Conservation (phyloP, 441 rosid genomes). For the Pelargonium australe region DNA sequence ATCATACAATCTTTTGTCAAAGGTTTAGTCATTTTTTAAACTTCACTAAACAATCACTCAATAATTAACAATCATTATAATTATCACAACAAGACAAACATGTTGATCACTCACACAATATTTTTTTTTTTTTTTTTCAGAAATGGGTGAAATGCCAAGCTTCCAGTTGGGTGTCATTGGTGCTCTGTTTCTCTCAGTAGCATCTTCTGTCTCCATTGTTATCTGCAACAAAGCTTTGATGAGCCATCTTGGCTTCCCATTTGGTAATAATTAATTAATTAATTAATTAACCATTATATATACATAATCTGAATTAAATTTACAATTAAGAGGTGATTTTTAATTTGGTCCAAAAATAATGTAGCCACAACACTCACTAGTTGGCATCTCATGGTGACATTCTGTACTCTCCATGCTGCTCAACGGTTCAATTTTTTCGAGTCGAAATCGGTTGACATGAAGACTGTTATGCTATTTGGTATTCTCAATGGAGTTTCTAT, state of each 20-base stretch:
- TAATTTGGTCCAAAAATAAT: not conserved
- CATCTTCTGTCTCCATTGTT: slow-evolving; percentile 94
- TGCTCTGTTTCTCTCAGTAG: slow-evolving; percentile 89
- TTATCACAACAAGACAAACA: not conserved
- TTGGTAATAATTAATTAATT: slow-evolving; percentile 53
- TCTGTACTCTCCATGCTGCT: slow-evolving; percentile 79
- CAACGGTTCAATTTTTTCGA: slow-evolving; percentile 75
- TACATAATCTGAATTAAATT: not conserved
- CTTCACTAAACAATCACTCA: not conserved
- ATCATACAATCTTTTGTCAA: not conserved
- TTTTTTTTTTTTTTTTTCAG: not conserved
- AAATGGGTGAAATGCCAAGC: slow-evolving; percentile 86
- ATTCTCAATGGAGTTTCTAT: slow-evolving; percentile 92
- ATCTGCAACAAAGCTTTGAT: slow-evolving; percentile 98
- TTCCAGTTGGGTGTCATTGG: slow-evolving; percentile 84
- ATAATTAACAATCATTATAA: not conserved
- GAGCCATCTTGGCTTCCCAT: slow-evolving; percentile 98
- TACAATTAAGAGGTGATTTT: not conserved
- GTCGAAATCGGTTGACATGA: slow-evolving; percentile 69
- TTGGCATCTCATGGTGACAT: slow-evolving; percentile 95
- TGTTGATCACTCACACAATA: not conserved
- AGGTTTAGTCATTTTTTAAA: not conserved
- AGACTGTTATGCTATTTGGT: slow-evolving; percentile 85
- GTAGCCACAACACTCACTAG: slow-evolving; percentile 94
- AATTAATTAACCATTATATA: not conserved